Evolutionary conservation across 176 grass and related monocot species (phyloP).

Genomic region (Phragmites australis): DNA sequence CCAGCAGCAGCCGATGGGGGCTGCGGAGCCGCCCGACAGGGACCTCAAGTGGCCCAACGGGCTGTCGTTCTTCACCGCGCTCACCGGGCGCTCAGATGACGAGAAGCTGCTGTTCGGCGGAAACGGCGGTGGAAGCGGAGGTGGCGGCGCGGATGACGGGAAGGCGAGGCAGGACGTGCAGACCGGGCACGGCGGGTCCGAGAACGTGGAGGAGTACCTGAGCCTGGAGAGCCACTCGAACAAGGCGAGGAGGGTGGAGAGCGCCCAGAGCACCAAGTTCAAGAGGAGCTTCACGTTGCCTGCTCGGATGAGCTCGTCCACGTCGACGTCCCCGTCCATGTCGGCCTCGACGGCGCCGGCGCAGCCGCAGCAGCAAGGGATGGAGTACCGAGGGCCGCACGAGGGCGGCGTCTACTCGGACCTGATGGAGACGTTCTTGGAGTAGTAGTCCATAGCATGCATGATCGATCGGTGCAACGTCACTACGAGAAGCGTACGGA

Average conservation of each 20-base stretch:
- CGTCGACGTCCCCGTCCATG: conserved; percentile 57
- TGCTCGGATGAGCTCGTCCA: conserved; percentile 63
- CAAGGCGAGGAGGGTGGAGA: conserved; percentile 78
- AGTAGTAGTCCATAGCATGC: conserved; percentile 38
- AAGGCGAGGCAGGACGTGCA: conserved; percentile 35
- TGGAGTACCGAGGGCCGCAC: conserved; percentile 74
- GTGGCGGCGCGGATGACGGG: background rate
- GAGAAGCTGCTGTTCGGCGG: conserved; percentile 72
- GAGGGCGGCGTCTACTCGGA: conserved; percentile 89
- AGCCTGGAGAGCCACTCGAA: conserved; percentile 82
- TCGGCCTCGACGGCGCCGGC: conserved; percentile 38
- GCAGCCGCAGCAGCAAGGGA: conserved; percentile 43
- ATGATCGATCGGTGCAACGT: background rate
- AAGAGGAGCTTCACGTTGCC: conserved; percentile 98
- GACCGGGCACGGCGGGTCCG: conserved; percentile 43
- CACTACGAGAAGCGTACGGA: conserved; percentile 4
- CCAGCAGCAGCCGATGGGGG: conserved; percentile 23
- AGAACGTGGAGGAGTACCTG: conserved; percentile 74
- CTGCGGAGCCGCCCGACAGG: conserved; percentile 38
- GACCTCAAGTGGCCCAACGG: conserved; percentile 97
- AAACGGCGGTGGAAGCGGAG: background rate
- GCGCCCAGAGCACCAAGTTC: conserved; percentile 69
- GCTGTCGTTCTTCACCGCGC: conserved; percentile 92
- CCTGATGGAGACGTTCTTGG: conserved; percentile 98
- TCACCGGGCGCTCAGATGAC: conserved; percentile 79